Conservation (phyloP, 1,284 basidiomycete genomes). For the Rhizoctonia solani region DNA sequence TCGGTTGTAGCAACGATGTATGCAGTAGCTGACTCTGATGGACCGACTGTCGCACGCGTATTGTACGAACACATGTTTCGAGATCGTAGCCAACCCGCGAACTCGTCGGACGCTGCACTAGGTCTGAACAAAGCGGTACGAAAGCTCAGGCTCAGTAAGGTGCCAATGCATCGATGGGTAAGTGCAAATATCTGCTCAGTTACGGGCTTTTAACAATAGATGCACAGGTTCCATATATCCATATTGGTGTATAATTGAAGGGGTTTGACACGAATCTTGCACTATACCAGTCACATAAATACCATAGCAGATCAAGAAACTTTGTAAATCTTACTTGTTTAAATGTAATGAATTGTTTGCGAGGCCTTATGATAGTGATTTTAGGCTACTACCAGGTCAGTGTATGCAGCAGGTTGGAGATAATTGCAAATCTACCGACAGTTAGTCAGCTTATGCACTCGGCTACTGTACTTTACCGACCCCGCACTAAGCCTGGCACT, state of each 20-base stretch:
- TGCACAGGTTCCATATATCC: slow-evolving; percentile 13
- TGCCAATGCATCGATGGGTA: slow-evolving; percentile 26
- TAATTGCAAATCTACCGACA: too few relatives aligned
- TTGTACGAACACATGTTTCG: slow-evolving; percentile 22
- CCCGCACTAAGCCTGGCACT: too few relatives aligned
- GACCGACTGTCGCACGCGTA: slow-evolving; percentile 4
- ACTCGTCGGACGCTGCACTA: slow-evolving; percentile 9
- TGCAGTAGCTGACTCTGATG: slow-evolving; percentile 25
- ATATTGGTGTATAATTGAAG: slow-evolving; percentile 13
- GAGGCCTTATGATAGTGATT: too few relatives aligned
- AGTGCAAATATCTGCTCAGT: not conserved
- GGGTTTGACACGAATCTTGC: too few relatives aligned
- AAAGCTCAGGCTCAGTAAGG: not conserved
- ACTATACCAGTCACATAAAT: too few relatives aligned
- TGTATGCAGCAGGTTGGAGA: too few relatives aligned
- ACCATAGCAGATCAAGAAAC: too few relatives aligned
- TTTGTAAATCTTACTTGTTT: too few relatives aligned
- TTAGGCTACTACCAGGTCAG: too few relatives aligned
- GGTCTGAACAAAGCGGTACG: slow-evolving; percentile 15
- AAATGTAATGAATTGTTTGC: too few relatives aligned
- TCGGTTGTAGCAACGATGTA: slow-evolving; percentile 33
- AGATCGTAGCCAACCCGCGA: not conserved
- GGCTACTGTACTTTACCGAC: too few relatives aligned
- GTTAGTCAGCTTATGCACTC: too few relatives aligned
- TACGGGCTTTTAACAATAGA: not conserved